phyloP scores from a whole-genome alignment of 2,329 filamentous ascomycete genomes.

The Colletotrichum eremochloae region DNA sequence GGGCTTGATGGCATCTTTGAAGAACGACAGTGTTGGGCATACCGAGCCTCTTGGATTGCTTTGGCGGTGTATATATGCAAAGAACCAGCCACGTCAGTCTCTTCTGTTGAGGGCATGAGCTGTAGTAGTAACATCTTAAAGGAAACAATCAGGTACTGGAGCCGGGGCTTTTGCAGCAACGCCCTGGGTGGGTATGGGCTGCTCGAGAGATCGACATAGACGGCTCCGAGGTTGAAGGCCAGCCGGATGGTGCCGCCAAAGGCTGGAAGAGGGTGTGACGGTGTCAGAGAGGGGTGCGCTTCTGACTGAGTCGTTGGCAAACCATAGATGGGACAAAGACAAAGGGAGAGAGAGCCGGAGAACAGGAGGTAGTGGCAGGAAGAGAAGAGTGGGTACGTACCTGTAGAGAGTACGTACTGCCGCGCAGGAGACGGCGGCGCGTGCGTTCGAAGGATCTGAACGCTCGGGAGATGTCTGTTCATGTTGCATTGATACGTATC shows the following conservation, averaged over 20 bases:
- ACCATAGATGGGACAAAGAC: neutral
- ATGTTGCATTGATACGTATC: slow-evolving; percentile 29
- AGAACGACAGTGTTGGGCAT: neutral
- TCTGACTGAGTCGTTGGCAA: neutral
- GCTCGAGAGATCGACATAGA: neutral
- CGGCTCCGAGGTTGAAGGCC: neutral
- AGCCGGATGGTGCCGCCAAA: slow-evolving; percentile 3
- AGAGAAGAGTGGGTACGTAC: neutral
- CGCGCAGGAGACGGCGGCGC: slow-evolving; percentile 17
- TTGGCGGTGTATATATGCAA: neutral
- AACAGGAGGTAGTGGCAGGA: neutral
- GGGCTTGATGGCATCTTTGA: neutral
- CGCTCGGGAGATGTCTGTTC: slow-evolving; percentile 25
- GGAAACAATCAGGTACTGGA: neutral
- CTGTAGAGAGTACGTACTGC: slow-evolving; percentile 12
- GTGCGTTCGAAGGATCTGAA: slow-evolving; percentile 37
- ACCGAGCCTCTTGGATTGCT: neutral
- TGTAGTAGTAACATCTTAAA: neutral
- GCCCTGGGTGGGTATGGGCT: neutral
- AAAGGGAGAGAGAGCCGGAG: slow-evolving; percentile 2
- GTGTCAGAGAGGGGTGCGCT: neutral
- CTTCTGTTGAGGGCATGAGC: neutral
- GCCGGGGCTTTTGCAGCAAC: slow-evolving; percentile 5
- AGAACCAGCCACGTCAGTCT: neutral
- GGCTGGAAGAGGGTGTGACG: slow-evolving; percentile 12